These are phyloP conservation scores for Kwoniella pini DNA, from an alignment of 768 basidiomycete genomes.

Conservation along the genomic window DNA sequence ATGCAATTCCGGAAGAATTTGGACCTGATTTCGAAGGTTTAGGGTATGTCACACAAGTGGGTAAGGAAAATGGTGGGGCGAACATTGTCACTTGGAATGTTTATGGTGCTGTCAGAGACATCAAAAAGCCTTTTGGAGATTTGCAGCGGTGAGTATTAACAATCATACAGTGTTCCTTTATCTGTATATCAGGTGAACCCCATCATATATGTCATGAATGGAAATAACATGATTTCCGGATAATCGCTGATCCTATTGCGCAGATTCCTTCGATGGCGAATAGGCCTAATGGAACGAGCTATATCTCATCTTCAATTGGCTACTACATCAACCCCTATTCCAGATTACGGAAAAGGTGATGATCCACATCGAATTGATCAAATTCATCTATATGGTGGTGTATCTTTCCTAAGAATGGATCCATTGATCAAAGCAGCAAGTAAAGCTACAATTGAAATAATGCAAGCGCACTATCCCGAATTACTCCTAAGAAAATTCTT, in stretches of 20 bases:
- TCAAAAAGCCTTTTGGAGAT: conserved; percentile 22
- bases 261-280: conserved; percentile 29
- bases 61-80: conserved; percentile 1
- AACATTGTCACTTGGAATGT: conserved; percentile 28
- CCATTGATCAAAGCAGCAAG: conserved; percentile 22
- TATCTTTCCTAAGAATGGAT: conserved; percentile 29
- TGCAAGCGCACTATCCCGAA: conserved; percentile 28
- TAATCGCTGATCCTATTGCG: background rate
- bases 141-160: conserved; percentile 14
- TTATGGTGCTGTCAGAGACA: conserved; percentile 26
- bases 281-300: conserved; percentile 25
- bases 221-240: background rate
- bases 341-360: conserved; percentile 14
- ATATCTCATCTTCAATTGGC: conserved; percentile 4
- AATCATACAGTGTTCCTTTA: background rate
- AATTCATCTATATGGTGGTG: conserved; percentile 26
- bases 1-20: conserved; percentile 11
- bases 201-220: background rate
- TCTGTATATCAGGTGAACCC: background rate
- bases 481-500: conserved; percentile 25
- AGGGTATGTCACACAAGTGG: conserved; percentile 18
- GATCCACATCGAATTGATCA: conserved; percentile 29
- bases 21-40: conserved; percentile 23
- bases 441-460: conserved; percentile 20
- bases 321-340: conserved; percentile 12